Evolutionary conservation across 768 basidiomycete species (phyloP).

Genomic region (Lyophyllum semitale): DNA sequence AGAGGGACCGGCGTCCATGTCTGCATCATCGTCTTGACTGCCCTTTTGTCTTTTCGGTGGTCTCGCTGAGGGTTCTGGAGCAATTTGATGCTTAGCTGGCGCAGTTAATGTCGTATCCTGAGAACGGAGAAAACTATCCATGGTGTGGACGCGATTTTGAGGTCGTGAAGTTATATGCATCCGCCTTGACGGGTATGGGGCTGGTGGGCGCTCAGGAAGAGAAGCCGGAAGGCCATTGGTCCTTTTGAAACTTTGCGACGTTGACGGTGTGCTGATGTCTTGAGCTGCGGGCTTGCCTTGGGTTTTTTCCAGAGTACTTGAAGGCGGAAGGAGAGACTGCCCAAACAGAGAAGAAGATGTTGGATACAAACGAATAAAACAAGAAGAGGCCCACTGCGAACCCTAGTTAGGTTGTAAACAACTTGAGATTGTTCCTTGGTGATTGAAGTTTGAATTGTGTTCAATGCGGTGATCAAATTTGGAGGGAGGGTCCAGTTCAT

Average conservation of each 20-base stretch:
- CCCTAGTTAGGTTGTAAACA: conserved; percentile 51
- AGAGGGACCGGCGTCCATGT: conserved; percentile 31
- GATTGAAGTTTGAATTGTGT: conserved; percentile 27
- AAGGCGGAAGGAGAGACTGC: conserved; percentile 38
- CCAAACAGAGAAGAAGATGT: conserved; percentile 43
- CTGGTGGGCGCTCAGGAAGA: conserved; percentile 7
- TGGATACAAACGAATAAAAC: conserved; percentile 36
- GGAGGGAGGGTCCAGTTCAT: conserved; percentile 44
- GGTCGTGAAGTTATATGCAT: conserved; percentile 13
- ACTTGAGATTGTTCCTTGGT: conserved; percentile 25
- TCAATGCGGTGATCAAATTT: conserved; percentile 37
- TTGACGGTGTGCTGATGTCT: neutral
- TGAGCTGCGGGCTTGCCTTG: conserved; percentile 9
- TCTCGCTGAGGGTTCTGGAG: conserved; percentile 31
- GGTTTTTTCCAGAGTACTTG: conserved; percentile 6
- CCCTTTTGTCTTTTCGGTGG: conserved; percentile 37
- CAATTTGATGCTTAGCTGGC: conserved; percentile 12
- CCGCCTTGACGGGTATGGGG: conserved; percentile 12
- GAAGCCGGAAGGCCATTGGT: conserved; percentile 5
- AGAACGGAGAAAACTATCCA: neutral
- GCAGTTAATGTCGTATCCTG: conserved; percentile 4
- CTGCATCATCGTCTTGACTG: conserved; percentile 13
- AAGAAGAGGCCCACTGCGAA: conserved; percentile 52
- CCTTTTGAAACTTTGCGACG: neutral
- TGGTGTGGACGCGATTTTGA: conserved; percentile 1